These are phyloP conservation scores for Candida berthetii DNA, from an alignment of 805 yeast species.

Conservation along the genomic window DNA sequence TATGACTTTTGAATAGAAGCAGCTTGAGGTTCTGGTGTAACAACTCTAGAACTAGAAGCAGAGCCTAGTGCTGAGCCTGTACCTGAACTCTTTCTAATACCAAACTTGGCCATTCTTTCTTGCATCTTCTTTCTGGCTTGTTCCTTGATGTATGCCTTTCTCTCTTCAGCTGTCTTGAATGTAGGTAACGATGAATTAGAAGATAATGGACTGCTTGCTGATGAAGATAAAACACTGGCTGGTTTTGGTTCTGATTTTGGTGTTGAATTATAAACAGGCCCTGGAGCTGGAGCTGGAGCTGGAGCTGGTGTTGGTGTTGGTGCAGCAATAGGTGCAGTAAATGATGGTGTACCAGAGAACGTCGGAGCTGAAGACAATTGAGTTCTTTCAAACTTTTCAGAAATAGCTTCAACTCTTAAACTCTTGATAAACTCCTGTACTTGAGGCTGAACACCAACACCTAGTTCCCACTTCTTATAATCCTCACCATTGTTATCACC, in stretches of 20 bases:
- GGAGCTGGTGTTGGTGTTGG: conserved; percentile 4
- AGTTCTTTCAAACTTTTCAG: conserved; percentile 11
- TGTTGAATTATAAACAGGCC: neutral
- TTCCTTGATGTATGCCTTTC: conserved; percentile 73
- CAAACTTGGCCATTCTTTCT: conserved; percentile 57
- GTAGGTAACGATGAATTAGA: conserved; percentile 6
- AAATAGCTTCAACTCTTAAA: conserved; percentile 11
- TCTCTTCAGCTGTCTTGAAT: conserved; percentile 49
- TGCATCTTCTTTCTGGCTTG: conserved; percentile 78
- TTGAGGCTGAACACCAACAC: conserved; percentile 64
- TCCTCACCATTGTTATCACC: conserved; percentile 21
- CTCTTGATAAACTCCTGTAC: conserved; percentile 17
- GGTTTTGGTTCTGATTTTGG: conserved; percentile 4
- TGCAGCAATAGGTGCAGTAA: conserved; percentile 5
- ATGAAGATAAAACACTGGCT: neutral
- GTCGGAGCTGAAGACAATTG: neutral
- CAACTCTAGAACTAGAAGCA: conserved; percentile 12
- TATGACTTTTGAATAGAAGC: conserved; percentile 10
- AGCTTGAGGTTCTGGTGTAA: conserved; percentile 11
- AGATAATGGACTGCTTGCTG: conserved; percentile 4
- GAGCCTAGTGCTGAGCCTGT: neutral
- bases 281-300: neutral
- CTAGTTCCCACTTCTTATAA: conserved; percentile 72
- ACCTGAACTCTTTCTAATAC: conserved; percentile 41
- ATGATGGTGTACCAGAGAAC: neutral